phyloP scores from a whole-genome alignment of 2,329 filamentous ascomycete genomes.

The Ophiosphaerella narmari region DNA sequence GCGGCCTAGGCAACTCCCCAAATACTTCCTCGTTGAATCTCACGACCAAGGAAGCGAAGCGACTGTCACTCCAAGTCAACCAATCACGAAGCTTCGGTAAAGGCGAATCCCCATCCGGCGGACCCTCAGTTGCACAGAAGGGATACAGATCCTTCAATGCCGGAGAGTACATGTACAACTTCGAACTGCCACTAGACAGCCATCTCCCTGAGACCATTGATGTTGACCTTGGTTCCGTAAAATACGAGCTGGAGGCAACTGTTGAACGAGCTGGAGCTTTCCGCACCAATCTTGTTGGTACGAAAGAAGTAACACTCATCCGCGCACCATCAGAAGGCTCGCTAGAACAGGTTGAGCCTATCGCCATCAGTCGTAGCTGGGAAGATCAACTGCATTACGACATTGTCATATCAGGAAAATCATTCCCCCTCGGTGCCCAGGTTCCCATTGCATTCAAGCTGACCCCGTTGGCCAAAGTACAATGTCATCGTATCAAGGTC shows the following conservation, averaged over 20 bases:
- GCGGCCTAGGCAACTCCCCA: constrained; percentile 51
- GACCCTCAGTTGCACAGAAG: constrained; percentile 68
- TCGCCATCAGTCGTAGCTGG: constrained; percentile 91
- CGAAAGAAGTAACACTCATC: constrained; percentile 81
- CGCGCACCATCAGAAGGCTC: constrained; percentile 86
- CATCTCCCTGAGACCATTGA: constrained; percentile 82
- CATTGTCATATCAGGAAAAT: constrained; percentile 94
- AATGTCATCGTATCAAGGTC: constrained; percentile 90
- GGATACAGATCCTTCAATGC: constrained; percentile 86
- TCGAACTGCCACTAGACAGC: constrained; percentile 82
- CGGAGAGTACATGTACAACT: constrained; percentile 74
- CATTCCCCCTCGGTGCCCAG: constrained; percentile 83
- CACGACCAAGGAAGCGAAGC: constrained; percentile 60
- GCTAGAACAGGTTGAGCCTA: constrained; percentile 87
- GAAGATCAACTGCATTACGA: constrained; percentile 95
- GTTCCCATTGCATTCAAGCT: constrained; percentile 94
- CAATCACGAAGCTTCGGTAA: constrained; percentile 86
- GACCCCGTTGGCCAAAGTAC: constrained; percentile 89
- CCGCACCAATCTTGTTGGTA: constrained; percentile 82
- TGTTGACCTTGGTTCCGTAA: constrained; percentile 82
- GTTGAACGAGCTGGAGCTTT: constrained; percentile 89
- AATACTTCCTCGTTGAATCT: constrained; percentile 52
- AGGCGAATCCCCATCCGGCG: constrained; percentile 65
- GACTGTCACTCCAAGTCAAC: constrained; percentile 77
- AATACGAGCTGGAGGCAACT: constrained; percentile 83